Conservation (phyloP, 2,329 filamentous ascomycete species). For the Cordyceps militaris region DNA sequence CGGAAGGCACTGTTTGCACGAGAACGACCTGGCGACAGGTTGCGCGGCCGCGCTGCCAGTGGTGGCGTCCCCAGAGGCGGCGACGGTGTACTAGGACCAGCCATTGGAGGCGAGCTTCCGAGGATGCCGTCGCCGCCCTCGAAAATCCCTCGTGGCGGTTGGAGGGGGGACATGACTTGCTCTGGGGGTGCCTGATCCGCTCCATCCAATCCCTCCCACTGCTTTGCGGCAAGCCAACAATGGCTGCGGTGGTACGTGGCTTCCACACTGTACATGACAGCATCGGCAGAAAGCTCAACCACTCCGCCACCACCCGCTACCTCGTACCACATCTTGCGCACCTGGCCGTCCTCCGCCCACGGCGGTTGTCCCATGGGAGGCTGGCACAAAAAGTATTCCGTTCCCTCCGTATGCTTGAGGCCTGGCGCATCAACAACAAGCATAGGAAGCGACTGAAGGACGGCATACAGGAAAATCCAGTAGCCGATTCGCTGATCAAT, state of each 20-base stretch:
- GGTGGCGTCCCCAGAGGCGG: constrained; percentile 25
- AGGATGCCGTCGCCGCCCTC: constrained; percentile 23
- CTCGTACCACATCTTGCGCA: constrained; percentile 67
- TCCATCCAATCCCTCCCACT: constrained; percentile 37
- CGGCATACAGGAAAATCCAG: constrained; percentile 76
- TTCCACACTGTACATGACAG: constrained; percentile 54
- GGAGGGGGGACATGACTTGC: constrained; percentile 30
- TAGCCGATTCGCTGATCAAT: constrained; percentile 65
- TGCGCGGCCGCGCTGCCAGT: constrained; percentile 30
- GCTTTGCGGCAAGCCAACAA: constrained; percentile 47
- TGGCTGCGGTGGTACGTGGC: constrained; percentile 53
- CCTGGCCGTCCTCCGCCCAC: constrained; percentile 60
- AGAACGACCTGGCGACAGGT: constrained; percentile 29
- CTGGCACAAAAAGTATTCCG: constrained; percentile 78
- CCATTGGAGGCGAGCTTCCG: constrained; percentile 17
- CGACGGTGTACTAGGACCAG: constrained; percentile 21
- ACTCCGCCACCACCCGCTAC: constrained; percentile 56
- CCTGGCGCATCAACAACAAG: constrained; percentile 69
- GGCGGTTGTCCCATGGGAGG: constrained; percentile 65
- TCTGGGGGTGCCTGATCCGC: constrained; percentile 23
- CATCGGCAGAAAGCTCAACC: constrained; percentile 53
- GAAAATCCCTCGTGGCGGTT: constrained; percentile 32
- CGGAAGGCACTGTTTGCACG: constrained; percentile 29
- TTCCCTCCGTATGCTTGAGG: constrained; percentile 59
- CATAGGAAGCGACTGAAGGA: constrained; percentile 71